Evolutionary conservation across 768 basidiomycete species (phyloP).

Genomic region (Amanita polypyramis): DNA sequence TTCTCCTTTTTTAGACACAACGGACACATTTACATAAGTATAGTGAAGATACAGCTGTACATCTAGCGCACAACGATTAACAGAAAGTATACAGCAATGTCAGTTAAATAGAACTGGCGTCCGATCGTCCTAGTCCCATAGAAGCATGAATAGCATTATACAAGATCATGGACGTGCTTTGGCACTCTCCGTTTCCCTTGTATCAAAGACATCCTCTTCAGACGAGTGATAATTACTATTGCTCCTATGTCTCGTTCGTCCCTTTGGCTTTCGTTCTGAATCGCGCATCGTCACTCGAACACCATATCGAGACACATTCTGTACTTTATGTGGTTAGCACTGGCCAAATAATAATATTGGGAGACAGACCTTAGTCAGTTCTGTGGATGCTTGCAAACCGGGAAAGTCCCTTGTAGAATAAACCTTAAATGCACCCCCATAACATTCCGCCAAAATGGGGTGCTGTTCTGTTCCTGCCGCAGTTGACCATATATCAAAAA

Average conservation of each 20-base stretch:
- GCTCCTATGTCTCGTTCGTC: constrained; percentile 13
- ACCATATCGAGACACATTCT: constrained; percentile 28
- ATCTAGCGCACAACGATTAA: background rate
- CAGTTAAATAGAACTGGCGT: background rate
- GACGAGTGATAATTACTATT: constrained; percentile 5
- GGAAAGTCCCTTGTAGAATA: constrained; percentile 73
- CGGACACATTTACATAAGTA: background rate
- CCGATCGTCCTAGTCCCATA: background rate
- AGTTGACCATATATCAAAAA: constrained; percentile 47
- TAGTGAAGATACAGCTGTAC: background rate
- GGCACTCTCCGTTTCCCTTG: background rate
- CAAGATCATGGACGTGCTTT: background rate
- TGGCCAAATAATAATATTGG: background rate
- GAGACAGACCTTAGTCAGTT: constrained; percentile 49
- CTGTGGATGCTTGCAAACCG: constrained; percentile 56
- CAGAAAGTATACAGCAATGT: no score
- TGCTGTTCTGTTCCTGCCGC: constrained; percentile 17
- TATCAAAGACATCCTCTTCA: constrained; percentile 4
- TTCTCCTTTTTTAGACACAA: background rate
- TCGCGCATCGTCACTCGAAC: constrained; percentile 31
- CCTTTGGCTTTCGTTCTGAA: constrained; percentile 28
- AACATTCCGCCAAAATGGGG: constrained; percentile 51
- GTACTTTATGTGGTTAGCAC: background rate
- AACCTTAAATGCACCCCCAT: constrained; percentile 56
- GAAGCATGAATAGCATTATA: no score